Base-by-base conservation (phyloP, 2,329 filamentous ascomycete genomes). In the Remersonia thermophila region DNA sequence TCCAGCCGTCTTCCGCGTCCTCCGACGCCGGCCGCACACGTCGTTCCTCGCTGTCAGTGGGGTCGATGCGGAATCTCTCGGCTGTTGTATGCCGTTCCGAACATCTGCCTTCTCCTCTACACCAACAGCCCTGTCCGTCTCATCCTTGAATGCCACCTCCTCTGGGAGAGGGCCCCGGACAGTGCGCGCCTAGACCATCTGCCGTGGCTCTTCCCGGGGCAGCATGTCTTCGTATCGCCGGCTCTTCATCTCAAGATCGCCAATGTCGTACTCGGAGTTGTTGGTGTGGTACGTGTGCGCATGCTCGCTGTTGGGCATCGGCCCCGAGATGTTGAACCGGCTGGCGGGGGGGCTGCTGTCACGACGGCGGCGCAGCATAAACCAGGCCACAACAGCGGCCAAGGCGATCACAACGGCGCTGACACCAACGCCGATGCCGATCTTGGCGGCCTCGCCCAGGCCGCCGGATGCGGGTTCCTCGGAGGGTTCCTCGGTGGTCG, bases 201-300 rank as follows among this genome's bases (percentile, higher is more conserved):
- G 48, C 38, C 61, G 57, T 9, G 71, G 71, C 32, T 65, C 60
- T 40, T 64, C 59, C 30, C 68, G 58, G 18, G 69, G 69, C 15
- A 69, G 47, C 68, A 73, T 69, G 43, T 75, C 71, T 51, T 75
- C 71, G 44, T 75, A 75, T 29, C 68, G 62, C 40, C 66, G 61
- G 3, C 67, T 62, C 41, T 65, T 63, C 48, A 65, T 57, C 45
- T 74, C 69, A 30, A 73, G 57, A 32, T 69, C 66, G 9, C 55
- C 56, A 30, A 58, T 53, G 37, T 63, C 60, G 39, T 58, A 54
- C 14, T 50, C 51, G 30, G 56, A 53, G n/a, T 55, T 55, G 35
- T 49, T 49, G 40, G 57, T 51, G 18, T 59, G 58, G 14, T 55
- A 51, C 23, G 57, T 55, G 37, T 60, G 64, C 5, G 38, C 27